Base-by-base conservation (phyloP, 2,329 filamentous ascomycete species). In the Penicillium sumatraense region DNA sequence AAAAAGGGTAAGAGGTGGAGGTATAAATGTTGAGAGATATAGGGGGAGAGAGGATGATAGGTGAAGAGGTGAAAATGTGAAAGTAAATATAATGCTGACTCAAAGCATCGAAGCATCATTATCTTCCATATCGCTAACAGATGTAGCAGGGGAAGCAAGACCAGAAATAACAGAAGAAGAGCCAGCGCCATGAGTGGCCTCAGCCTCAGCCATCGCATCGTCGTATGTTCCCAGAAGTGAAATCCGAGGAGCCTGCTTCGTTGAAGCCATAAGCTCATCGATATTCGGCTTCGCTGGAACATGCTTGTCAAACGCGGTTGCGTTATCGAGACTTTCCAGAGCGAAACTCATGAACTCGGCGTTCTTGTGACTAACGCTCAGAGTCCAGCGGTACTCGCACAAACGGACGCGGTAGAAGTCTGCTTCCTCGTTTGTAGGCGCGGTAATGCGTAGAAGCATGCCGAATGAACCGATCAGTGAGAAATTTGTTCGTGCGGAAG, bases 391-490 rank as follows among this genome's bases (percentile, higher is more conserved):
- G 70, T 97, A 98, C 75, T 99, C 93, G 56, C 87, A 88, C 20
- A 98, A 77, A 1, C 93, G 82, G 11, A 90, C 84, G 33, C 90
- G 86, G 75, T 98, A 99, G 82, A 96, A 98, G 27, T 95, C 91
- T 0, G 90, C 91, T 73, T 98, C 93, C 70, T 97, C 92, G 46
- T 86, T 83, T 0, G 90, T 91, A 0, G 91, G 91, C 0, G 90
- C 90, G 0, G 93, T 96, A 9, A 93, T 91, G 85, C 91, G 93
- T 3, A 98, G 83, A 10, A 98, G 80, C 13, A 90, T 90, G 3
- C 93, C 93, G 71, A 98, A 98, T 0, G 93, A 96, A 52, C 92
- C 93, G 67, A 98, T 96, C 10, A 98, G 82, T 0, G 93, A 93
- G 75, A 98, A 97, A 75, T 96, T 96, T 11, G 77, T 78, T 46